Evolutionary conservation across 768 basidiomycete genomes (phyloP).

Genomic region (Boletellus sp.): DNA sequence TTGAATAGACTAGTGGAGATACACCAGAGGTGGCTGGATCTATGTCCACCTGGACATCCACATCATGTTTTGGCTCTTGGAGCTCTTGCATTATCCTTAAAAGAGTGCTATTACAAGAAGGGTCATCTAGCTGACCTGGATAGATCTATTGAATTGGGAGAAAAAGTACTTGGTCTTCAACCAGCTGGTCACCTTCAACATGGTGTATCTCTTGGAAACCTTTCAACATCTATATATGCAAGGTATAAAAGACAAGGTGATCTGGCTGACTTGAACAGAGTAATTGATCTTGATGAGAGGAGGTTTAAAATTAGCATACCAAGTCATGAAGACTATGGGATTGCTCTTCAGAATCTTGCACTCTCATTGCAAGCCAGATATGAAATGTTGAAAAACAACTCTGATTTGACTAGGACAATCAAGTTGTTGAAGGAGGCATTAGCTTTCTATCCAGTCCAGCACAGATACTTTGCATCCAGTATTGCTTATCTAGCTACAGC

Average conservation of each 20-base stretch:
- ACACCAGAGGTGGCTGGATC: too few relatives aligned
- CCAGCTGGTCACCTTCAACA: too few relatives aligned
- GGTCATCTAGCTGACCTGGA: too few relatives aligned
- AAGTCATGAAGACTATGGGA: background rate
- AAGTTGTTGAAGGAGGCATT: background rate
- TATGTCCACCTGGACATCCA: too few relatives aligned
- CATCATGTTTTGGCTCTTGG: too few relatives aligned
- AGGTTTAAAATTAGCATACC: background rate
- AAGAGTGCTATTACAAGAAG: too few relatives aligned
- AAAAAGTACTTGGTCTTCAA: too few relatives aligned
- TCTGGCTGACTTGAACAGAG: background rate
- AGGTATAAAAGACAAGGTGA: background rate
- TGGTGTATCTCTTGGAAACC: background rate
- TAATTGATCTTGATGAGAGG: background rate
- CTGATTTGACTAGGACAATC: background rate
- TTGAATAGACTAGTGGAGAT: too few relatives aligned
- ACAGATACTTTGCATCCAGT: background rate
- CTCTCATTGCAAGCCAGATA: background rate
- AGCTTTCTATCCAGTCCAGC: background rate
- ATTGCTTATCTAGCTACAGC: background rate
- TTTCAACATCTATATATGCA: background rate
- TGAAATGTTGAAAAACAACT: background rate
- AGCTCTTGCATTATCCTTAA: too few relatives aligned
- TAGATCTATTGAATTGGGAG: too few relatives aligned
- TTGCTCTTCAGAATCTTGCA: background rate